phyloP scores from a whole-genome alignment of 495 filamentous ascomycete genomes.

The Clohesyomyces aquaticus region DNA sequence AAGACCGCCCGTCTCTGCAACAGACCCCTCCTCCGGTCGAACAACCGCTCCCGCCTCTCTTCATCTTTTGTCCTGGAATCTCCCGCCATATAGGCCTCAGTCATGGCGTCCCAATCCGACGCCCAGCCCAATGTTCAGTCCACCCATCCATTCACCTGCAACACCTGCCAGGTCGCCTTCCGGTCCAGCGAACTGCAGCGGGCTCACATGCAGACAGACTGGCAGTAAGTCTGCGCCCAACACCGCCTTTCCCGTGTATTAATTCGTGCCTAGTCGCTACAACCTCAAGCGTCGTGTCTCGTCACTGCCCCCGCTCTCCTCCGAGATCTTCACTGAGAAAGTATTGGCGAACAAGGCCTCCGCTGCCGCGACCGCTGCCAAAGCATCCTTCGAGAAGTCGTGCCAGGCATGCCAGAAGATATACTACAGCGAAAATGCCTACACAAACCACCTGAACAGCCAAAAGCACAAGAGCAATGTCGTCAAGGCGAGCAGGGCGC shows the following conservation, averaged over 20 bases:
- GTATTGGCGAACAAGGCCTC: constrained; percentile 89
- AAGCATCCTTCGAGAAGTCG: constrained; percentile 82
- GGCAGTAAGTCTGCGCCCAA: constrained; percentile 77
- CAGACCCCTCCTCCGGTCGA: too few relatives aligned
- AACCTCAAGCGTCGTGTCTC: constrained; percentile 96
- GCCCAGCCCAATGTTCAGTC: constrained; percentile 38
- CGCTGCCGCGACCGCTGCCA: constrained; percentile 79
- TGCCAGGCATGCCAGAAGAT: constrained; percentile 87
- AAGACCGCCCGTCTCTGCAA: too few relatives aligned
- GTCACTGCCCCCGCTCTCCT: constrained; percentile 85
- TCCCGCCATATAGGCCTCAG: not conserved
- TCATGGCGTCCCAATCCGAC: constrained; percentile 18
- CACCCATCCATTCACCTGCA: constrained; percentile 92
- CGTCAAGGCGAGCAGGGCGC: constrained; percentile 45
- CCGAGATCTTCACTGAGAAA: constrained; percentile 94
- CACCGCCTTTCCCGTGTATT: not conserved
- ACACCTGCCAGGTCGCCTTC: constrained; percentile 96
- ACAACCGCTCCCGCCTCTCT: too few relatives aligned
- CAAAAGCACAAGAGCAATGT: constrained; percentile 83
- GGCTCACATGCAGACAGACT: constrained; percentile 94
- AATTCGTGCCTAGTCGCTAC: constrained; percentile 67
- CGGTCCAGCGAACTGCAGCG: constrained; percentile 90
- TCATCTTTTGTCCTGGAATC: not conserved
- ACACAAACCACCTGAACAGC: constrained; percentile 87
- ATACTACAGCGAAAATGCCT: constrained; percentile 95